phyloP scores from a whole-genome alignment of 768 basidiomycete species.

The Tricholoma hemisulphureum region DNA sequence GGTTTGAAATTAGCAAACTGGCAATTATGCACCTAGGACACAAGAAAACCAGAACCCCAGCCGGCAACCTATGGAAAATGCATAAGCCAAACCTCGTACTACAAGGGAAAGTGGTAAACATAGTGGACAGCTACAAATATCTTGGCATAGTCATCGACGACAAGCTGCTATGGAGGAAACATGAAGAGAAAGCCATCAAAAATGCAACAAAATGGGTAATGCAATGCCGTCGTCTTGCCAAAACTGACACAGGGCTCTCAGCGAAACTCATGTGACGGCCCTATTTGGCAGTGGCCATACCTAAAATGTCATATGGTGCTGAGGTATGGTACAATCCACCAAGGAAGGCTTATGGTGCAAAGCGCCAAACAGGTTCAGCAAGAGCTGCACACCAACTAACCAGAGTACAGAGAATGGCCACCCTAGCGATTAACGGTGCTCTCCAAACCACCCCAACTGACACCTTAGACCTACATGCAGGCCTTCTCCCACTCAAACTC shows the following conservation, averaged over 20 bases:
- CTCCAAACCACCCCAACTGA: too few relatives aligned
- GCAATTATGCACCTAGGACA: background rate
- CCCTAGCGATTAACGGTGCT: too few relatives aligned
- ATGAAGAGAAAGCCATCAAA: conserved; percentile 8
- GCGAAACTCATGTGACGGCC: conserved; percentile 11
- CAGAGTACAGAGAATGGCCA: too few relatives aligned
- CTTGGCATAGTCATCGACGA: conserved; percentile 14
- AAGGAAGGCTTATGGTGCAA: too few relatives aligned
- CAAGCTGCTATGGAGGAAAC: conserved; percentile 13
- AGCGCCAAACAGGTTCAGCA: too few relatives aligned
- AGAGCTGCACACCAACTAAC: too few relatives aligned
- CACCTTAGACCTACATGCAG: too few relatives aligned
- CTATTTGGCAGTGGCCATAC: conserved; percentile 18
- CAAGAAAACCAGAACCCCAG: background rate
- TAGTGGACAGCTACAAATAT: too few relatives aligned
- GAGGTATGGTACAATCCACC: too few relatives aligned
- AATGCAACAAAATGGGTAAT: conserved; percentile 7
- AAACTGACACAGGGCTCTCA: conserved; percentile 8
- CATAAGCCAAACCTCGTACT: background rate
- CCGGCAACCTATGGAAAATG: background rate
- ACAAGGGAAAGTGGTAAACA: background rate
- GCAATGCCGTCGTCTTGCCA: background rate
- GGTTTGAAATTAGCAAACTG: background rate
- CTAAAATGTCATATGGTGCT: too few relatives aligned
- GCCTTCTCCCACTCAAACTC: conserved; percentile 13